Evolutionary conservation across 75 land plant genomes (phyloP).

Genomic region (Pseudotsuga menziesii): DNA sequence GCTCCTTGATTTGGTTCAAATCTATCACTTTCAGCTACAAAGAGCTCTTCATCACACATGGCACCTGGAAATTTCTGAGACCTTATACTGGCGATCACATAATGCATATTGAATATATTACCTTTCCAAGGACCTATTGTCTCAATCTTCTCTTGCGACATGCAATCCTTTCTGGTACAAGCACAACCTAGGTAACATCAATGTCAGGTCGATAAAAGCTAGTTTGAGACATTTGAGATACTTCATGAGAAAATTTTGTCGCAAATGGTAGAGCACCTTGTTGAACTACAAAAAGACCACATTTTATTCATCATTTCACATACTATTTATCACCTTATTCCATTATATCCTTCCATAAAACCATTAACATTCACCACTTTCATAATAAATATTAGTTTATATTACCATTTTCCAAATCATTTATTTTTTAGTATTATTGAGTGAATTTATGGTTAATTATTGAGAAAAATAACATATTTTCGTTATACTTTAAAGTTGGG

Average conservation of each 20-base stretch:
- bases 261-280: slow-evolving; percentile 15
- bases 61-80: slow-evolving; percentile 26
- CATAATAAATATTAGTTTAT: too few species aligned
- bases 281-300: too few species aligned
- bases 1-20: slow-evolving; percentile 11
- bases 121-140: slow-evolving; percentile 21
- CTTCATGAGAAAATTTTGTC: slow-evolving; percentile 22
- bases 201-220: slow-evolving; percentile 23
- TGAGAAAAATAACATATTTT: too few species aligned
- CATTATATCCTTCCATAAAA: too few species aligned
- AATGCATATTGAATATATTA: slow-evolving; percentile 22
- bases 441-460: too few species aligned
- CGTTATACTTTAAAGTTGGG: too few species aligned
- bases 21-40: slow-evolving; percentile 18
- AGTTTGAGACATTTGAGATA: slow-evolving; percentile 28
- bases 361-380: too few species aligned
- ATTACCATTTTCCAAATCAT: too few species aligned
- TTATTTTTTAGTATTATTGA: too few species aligned
- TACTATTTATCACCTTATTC: too few species aligned
- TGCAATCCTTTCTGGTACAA: slow-evolving; percentile 21
- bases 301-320: too few species aligned
- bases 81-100: slow-evolving; percentile 20
- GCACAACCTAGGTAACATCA: slow-evolving; percentile 30
- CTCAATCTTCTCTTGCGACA: slow-evolving; percentile 25
- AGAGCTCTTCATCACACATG: slow-evolving; percentile 28